A percentile compares a stretch with the other conserved stretches of the same genome.
phyloP scores from a whole-genome alignment of 768 basidiomycete species.

The Leccinum rimulosum region DNA sequence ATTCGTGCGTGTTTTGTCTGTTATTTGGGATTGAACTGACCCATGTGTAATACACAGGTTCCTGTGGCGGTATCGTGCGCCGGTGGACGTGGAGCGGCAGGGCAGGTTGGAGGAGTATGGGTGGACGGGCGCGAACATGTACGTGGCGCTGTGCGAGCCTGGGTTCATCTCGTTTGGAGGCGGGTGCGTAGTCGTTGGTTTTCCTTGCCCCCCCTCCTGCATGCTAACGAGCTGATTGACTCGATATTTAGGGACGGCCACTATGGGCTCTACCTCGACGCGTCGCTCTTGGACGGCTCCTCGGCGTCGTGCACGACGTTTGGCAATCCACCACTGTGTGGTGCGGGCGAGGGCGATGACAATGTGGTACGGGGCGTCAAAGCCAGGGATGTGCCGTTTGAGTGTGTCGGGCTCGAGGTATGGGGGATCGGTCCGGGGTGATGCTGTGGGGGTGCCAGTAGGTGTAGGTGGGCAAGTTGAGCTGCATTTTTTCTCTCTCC shows the following conservation, averaged over 20 bases:
- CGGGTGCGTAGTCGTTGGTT: constrained; percentile 55
- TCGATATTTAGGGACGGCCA: constrained; percentile 56
- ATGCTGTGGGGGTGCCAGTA: neutral
- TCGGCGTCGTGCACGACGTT: constrained; percentile 86
- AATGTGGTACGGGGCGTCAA: constrained; percentile 23
- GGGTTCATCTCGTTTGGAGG: constrained; percentile 87
- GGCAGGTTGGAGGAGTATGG: constrained; percentile 59
- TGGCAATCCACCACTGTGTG: constrained; percentile 79
- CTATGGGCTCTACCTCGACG: constrained; percentile 88
- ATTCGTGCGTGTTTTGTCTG: constrained; percentile 52
- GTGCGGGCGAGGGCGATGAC: constrained; percentile 9
- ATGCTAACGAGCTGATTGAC: neutral
- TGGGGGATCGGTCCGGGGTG: constrained; percentile 63
- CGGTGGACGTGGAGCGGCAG: constrained; percentile 13
- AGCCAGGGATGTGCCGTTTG: constrained; percentile 59
- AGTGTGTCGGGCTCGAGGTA: constrained; percentile 89
- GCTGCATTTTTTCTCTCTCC: neutral
- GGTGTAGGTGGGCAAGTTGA: neutral
- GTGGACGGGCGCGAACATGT: constrained; percentile 89
- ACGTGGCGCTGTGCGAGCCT: constrained; percentile 82
- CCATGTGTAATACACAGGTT: neutral
- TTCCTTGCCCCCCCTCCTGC: neutral
- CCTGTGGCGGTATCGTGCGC: constrained; percentile 36
- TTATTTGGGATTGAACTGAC: too few species aligned
- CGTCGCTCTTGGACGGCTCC: constrained; percentile 76